Conservation (phyloP, 1,284 basidiomycete species). For the Malassezia caprae region DNA sequence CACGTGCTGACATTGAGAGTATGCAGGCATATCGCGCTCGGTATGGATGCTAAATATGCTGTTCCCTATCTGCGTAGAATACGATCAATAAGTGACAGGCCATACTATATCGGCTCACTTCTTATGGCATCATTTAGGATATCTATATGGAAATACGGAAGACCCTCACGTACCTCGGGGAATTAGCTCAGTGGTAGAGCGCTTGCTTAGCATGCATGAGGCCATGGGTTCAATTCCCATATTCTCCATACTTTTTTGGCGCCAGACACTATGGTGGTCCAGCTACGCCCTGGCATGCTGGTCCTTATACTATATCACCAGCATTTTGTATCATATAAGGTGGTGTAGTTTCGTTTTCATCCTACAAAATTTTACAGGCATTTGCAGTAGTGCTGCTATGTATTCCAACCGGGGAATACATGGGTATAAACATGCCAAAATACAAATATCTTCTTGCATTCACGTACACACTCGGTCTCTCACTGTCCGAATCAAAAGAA, state of each 20-base stretch:
- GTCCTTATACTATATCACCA: not conserved
- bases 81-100: too few species aligned
- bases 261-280: too few species aligned
- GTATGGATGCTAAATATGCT: slow-evolving; percentile 51
- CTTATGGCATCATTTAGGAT: too few species aligned
- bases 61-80: not conserved
- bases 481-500: slow-evolving; percentile 13
- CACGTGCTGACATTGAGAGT: slow-evolving; percentile 57
- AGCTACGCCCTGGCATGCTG: not conserved
- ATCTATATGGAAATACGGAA: too few species aligned
- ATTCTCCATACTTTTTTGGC: slow-evolving; percentile 19
- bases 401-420: not conserved
- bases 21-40: slow-evolving; percentile 73
- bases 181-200: slow-evolving; percentile 24
- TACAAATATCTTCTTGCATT: not conserved
- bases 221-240: slow-evolving; percentile 23
- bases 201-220: slow-evolving; percentile 24
- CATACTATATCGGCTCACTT: too few species aligned
- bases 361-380: not conserved
- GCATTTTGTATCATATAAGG: not conserved
- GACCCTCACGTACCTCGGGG: too few species aligned
- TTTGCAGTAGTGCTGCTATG: not conserved
- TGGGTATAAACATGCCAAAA: not conserved
- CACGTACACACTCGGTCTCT: not conserved
- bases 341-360: not conserved